Evolutionary conservation across 768 basidiomycete genomes (phyloP), one percentile per base, ranked within the genome.

Genomic region (Fomitopsis serialis): DNA sequence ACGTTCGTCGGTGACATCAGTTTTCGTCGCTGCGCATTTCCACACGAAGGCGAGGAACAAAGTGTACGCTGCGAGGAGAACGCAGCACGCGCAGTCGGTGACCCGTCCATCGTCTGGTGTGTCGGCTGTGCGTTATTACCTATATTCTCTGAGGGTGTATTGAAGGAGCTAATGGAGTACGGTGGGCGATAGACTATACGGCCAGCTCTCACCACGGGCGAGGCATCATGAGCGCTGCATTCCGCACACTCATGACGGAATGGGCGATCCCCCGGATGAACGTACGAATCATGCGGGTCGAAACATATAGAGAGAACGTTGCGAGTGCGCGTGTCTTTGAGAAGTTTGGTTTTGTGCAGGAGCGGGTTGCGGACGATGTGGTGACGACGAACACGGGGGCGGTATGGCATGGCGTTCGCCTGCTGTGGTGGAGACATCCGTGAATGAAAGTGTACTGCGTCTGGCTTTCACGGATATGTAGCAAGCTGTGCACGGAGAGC

Each of bases 201-300:
- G 77, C 74, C 5, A 72, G 80, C 15, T 77, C 76, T 32, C 78
- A 85, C 61, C 86, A 88, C 53, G 75, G 85, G 27, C 74, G 70
- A 58, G 86, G 87, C 0, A 87, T 90, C 56, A 89, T 89, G 89
- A 77, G 78, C 21, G 80, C 78, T n/a, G 85, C 78, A 0, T 61
- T 90, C 29, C 67, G 66, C 8, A 76, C 76, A 5, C 45, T 91
- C 29, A 49, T 89, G 42, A 61, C 75, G 17, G 61, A 74, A 11
- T 88, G 88, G 86, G 79, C 72, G 21, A 70, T 87, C 40, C 85
- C 84, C 1, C 70, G 82, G 46, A 86, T 89, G 87, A 74, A 76
- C 0, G 72, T 76, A 7, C 73, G 74, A 9, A 63, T 63, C 45
- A 71, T 87, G 54, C 65, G 70, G 17, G 77, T 68, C 2, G 67